Conservation (phyloP, 257 asterid genomes). For the Salvia hispanica region DNA sequence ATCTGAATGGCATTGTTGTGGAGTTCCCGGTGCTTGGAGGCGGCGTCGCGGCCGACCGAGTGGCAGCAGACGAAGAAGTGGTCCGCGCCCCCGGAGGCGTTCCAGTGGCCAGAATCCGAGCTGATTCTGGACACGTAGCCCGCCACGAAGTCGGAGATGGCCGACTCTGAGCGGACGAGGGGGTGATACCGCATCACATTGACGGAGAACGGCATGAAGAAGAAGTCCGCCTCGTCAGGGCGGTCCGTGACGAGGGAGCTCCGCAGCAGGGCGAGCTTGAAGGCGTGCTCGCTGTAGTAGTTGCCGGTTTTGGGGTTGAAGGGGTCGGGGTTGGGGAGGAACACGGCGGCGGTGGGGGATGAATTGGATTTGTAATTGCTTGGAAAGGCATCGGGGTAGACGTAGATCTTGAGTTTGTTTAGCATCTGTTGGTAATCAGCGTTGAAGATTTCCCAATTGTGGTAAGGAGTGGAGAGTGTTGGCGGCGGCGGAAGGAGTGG, state of each 20-base stretch:
- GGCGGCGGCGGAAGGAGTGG: constrained; percentile 18
- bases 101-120: constrained; percentile 60
- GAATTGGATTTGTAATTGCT: constrained; percentile 20
- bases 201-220: constrained; percentile 77
- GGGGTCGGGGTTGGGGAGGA: constrained; percentile 60
- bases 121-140: constrained; percentile 48
- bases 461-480: constrained; percentile 43
- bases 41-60: constrained; percentile 71
- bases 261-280: constrained; percentile 65
- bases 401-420: constrained; percentile 48
- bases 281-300: constrained; percentile 79
- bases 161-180: constrained; percentile 46
- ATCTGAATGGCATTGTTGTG: constrained; percentile 66
- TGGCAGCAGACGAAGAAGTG: constrained; percentile 78
- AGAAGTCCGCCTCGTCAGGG: constrained; percentile 66
- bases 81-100: constrained; percentile 75
- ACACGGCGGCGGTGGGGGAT: constrained; percentile 45
- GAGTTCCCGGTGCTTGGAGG: constrained; percentile 51
- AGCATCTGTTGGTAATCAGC: constrained; percentile 66
- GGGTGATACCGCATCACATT: constrained; percentile 75
- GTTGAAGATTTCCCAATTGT: constrained; percentile 62
- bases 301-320: constrained; percentile 64
- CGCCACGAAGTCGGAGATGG: constrained; percentile 64
- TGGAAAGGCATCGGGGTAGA: constrained; percentile 53
- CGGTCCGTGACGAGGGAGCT: constrained; percentile 48